Conservation (phyloP, 1,284 basidiomycete genomes). For the Pholiota adiposa region DNA sequence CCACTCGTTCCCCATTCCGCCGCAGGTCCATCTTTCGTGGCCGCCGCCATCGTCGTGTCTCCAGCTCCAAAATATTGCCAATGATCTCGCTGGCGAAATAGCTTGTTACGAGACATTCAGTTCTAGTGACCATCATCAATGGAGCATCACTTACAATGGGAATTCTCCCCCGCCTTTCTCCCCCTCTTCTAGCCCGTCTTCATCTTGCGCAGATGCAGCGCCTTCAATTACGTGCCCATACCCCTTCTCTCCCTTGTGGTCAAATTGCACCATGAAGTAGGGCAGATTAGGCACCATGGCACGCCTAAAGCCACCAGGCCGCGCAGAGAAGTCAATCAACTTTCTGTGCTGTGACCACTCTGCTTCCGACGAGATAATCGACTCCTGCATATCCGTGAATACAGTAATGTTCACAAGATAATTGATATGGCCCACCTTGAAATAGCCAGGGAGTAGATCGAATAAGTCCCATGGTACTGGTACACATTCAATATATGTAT, state of each 20-base stretch:
- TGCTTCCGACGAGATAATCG: slow-evolving; percentile 86
- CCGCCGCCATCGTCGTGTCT: slow-evolving; percentile 85
- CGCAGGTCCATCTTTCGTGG: slow-evolving; percentile 77
- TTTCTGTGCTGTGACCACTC: slow-evolving; percentile 99
- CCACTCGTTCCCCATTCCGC: slow-evolving; percentile 72
- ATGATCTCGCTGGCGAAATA: slow-evolving; percentile 97
- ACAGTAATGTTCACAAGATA: background rate
- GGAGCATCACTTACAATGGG: slow-evolving; percentile 64
- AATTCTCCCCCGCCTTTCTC: slow-evolving; percentile 90
- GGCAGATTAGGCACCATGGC: slow-evolving; percentile 96
- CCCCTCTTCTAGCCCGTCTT: slow-evolving; percentile 78
- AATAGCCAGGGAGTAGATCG: slow-evolving; percentile 89
- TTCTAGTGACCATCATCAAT: slow-evolving; percentile 5
- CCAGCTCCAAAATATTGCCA: slow-evolving; percentile 88
- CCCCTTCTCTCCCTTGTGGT: slow-evolving; percentile 95
- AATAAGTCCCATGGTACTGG: slow-evolving; percentile 87
- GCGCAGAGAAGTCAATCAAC: slow-evolving; percentile 88
- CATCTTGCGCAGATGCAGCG: slow-evolving; percentile 66
- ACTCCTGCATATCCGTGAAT: slow-evolving; percentile 63
- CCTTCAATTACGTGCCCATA: slow-evolving; percentile 98
- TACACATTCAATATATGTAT: slow-evolving; percentile 92
- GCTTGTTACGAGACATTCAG: slow-evolving; percentile 42
- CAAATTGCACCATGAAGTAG: slow-evolving; percentile 99
- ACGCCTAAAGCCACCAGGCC: slow-evolving; percentile 89
- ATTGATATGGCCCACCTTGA: slow-evolving; percentile 61